Evolutionary conservation across 1,284 basidiomycete species (phyloP).

Genomic region (Entoloma clypeatum): DNA sequence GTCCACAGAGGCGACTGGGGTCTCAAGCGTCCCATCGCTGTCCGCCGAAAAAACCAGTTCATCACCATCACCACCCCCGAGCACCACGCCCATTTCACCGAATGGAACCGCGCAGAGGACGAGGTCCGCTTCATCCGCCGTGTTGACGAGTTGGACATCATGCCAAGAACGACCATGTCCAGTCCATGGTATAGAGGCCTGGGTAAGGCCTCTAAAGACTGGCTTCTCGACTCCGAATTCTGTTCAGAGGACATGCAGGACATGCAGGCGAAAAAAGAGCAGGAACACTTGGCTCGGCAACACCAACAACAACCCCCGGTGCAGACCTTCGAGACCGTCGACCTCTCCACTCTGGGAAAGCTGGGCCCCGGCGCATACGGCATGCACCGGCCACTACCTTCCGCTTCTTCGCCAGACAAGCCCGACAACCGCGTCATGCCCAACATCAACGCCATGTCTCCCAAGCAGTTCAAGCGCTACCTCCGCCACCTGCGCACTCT

Average conservation of each 20-base stretch:
- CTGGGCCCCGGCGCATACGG: conserved; percentile 28
- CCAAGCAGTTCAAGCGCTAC: conserved; percentile 54
- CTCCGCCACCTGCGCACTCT: conserved; percentile 50
- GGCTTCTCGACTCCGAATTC: conserved; percentile 50
- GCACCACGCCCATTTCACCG: conserved; percentile 66
- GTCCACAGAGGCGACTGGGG: conserved; percentile 75
- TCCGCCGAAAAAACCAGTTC: conserved; percentile 57
- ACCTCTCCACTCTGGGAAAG: conserved; percentile 24
- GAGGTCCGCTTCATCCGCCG: conserved; percentile 62
- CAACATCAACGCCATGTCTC: conserved; percentile 47
- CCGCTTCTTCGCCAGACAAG: conserved; percentile 7
- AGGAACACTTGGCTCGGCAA: neutral
- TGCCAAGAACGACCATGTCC: conserved; percentile 26
- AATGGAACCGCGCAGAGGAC: conserved; percentile 64
- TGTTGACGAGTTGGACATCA: conserved; percentile 59
- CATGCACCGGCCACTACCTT: conserved; percentile 16
- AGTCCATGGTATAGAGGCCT: conserved; percentile 36
- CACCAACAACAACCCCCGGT: no score
- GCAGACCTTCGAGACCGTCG: no score
- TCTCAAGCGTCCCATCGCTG: conserved; percentile 68
- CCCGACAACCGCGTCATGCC: conserved; percentile 25
- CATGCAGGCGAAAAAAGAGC: neutral
- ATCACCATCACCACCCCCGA: conserved; percentile 62
- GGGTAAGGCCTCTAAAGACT: conserved; percentile 30
- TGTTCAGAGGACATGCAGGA: conserved; percentile 28